phyloP scores from a whole-genome alignment of 768 basidiomycete genomes.

The Lyophyllum decastes region DNA sequence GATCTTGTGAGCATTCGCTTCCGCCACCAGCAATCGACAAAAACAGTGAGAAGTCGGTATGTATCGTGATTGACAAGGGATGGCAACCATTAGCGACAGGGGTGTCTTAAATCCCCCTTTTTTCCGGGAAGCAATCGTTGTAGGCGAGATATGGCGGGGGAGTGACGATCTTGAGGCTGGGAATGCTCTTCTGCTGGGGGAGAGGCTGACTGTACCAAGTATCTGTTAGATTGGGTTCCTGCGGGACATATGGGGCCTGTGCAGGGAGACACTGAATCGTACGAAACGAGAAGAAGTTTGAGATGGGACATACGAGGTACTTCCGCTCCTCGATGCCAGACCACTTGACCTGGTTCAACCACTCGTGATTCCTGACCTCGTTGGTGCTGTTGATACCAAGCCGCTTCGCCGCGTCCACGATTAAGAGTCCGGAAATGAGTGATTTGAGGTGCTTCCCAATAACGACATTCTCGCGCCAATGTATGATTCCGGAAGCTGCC shows the following conservation, averaged over 20 bases:
- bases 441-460: constrained; percentile 43
- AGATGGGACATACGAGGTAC: constrained; percentile 42
- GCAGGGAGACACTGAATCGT: constrained; percentile 3
- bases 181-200: constrained; percentile 36
- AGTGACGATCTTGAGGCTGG: constrained; percentile 35
- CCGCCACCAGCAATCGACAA: background rate
- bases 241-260: constrained; percentile 47
- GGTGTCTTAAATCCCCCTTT: background rate
- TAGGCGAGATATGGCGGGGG: constrained; percentile 35
- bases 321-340: constrained; percentile 39
- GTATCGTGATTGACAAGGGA: background rate
- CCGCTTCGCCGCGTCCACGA: constrained; percentile 34
- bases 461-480: constrained; percentile 38
- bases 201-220: constrained; percentile 40
- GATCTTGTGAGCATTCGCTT: background rate
- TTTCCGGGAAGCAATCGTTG: constrained; percentile 35
- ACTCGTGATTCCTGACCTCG: constrained; percentile 43
- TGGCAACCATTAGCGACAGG: background rate
- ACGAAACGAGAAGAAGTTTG: background rate
- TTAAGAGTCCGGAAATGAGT: constrained; percentile 43
- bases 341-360: constrained; percentile 51
- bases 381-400: constrained; percentile 35
- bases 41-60: background rate
- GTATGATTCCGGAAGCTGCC: constrained; percentile 28
- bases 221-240: constrained; percentile 15